These are phyloP conservation scores for Platismatia glauca DNA, from an alignment of 495 filamentous ascomycete species.

Conservation along the genomic window DNA sequence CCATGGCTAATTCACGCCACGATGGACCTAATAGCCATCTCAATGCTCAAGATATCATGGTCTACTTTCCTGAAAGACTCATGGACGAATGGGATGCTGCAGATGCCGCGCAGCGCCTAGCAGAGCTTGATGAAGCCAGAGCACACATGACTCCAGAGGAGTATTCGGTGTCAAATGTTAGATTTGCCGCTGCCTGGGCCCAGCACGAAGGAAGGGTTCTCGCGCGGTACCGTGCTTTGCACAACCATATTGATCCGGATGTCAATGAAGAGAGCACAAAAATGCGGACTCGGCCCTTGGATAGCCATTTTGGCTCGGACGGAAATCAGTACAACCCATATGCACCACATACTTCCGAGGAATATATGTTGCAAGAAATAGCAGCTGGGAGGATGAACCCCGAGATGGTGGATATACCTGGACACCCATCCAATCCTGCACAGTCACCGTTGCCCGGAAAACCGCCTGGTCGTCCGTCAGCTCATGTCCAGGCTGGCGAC, in stretches of 20 bases:
- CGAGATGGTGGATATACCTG: background rate
- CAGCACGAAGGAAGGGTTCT: background rate
- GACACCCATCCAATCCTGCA: background rate
- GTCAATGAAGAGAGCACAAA: background rate
- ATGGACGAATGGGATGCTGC: background rate
- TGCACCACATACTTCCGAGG: background rate
- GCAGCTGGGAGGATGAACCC: background rate
- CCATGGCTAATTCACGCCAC: background rate
- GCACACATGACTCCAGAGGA: background rate
- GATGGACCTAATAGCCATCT: background rate
- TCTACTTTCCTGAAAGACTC: background rate
- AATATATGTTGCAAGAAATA: conserved; percentile 1
- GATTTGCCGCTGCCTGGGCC: background rate
- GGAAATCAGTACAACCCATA: conserved; percentile 6
- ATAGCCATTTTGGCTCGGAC: background rate
- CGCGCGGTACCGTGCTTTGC: background rate
- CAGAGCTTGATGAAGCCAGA: background rate
- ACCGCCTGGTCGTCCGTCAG: background rate
- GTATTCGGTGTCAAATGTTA: background rate
- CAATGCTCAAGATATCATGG: background rate
- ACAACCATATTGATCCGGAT: background rate
- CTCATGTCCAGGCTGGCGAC: background rate
- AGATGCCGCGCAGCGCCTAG: background rate
- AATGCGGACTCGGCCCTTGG: background rate
- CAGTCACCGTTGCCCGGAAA: background rate